Evolutionary conservation across 108 stramenopile genomes (phyloP).

Genomic region (Cylindrotheca fusiformis): DNA sequence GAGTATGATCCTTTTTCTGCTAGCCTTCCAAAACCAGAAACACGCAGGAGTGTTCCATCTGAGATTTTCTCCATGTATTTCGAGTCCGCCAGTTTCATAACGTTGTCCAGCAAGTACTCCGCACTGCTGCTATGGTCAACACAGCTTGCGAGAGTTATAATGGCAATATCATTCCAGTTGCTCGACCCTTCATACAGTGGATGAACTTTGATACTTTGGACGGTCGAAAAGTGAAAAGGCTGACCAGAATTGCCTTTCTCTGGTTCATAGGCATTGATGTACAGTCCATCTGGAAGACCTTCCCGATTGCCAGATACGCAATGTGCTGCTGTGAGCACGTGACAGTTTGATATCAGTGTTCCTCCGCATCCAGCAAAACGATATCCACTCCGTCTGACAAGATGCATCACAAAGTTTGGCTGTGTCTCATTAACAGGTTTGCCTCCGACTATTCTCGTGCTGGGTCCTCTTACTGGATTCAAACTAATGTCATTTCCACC

Average conservation of each 20-base stretch:
- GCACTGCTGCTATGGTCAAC: neutral
- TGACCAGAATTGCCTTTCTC: conserved; percentile 15
- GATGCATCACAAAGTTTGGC: conserved; percentile 21
- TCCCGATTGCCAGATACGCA: conserved; percentile 23
- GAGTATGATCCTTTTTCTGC: neutral
- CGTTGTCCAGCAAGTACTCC: neutral
- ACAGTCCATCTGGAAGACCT: conserved; percentile 17
- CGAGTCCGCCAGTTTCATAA: conserved; percentile 25
- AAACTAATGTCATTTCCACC: neutral
- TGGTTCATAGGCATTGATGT: conserved; percentile 30
- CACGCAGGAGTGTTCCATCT: conserved; percentile 2
- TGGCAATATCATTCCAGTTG: conserved; percentile 35
- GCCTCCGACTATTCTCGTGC: neutral
- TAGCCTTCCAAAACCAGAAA: conserved; percentile 21
- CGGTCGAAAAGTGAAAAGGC: conserved; percentile 16
- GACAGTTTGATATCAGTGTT: conserved; percentile 37
- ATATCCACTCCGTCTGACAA: neutral
- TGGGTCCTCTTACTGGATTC: neutral
- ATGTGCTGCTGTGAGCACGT: conserved; percentile 49
- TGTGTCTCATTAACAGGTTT: conserved; percentile 1
- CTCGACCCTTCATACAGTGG: conserved; percentile 8
- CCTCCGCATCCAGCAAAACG: conserved; percentile 39
- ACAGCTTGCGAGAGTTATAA: conserved; percentile 22
- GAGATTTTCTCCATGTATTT: conserved; percentile 1
- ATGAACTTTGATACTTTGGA: conserved; percentile 11